Percentiles rank a stretch among this genome's conserved stretches.
These are phyloP conservation scores for Lentinula novae-zelandiae DNA, from an alignment of 1,284 basidiomycete genomes.

Conservation along the genomic window DNA sequence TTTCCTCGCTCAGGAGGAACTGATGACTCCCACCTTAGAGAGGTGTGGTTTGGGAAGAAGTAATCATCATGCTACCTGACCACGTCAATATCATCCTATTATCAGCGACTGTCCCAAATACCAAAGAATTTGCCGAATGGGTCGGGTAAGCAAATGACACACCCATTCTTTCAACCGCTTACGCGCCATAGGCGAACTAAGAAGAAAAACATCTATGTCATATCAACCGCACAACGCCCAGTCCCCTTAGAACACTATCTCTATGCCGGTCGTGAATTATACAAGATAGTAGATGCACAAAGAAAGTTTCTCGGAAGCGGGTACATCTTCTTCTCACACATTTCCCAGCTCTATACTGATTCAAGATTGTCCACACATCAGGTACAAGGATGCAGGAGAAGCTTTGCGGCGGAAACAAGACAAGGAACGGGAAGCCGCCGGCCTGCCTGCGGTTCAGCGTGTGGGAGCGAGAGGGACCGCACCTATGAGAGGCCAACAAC, in stretches of 20 bases:
- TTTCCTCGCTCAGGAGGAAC: background rate
- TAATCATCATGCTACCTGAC: conserved; percentile 98
- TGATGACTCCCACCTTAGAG: conserved; percentile 48
- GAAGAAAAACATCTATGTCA: conserved; percentile 99
- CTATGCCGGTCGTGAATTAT: conserved; percentile 88
- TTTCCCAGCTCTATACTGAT: conserved; percentile 7
- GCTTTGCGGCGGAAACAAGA: conserved; percentile 92
- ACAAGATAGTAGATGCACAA: conserved; percentile 89
- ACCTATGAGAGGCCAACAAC: conserved; percentile 61
- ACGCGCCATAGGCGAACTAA: conserved; percentile 78
- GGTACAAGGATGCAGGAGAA: conserved; percentile 88
- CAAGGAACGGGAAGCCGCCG: conserved; percentile 94
- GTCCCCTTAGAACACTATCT: conserved; percentile 97
- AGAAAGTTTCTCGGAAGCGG: conserved; percentile 77
- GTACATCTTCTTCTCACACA: conserved; percentile 34
- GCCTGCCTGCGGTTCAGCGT: conserved; percentile 77
- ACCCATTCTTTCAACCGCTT: conserved; percentile 11
- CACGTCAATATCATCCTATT: conserved; percentile 96
- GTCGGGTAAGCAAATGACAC: conserved; percentile 72
- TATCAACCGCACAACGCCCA: conserved; percentile 94
- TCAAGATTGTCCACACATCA: conserved; percentile 25
- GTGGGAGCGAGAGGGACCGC: conserved; percentile 77
- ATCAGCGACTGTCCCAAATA: conserved; percentile 98
- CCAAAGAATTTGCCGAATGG: conserved; percentile 99
- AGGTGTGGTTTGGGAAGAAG: conserved; percentile 99